phyloP scores from a whole-genome alignment of 164 flowering plant genomes.

The Chloranthus sessilifolius region DNA sequence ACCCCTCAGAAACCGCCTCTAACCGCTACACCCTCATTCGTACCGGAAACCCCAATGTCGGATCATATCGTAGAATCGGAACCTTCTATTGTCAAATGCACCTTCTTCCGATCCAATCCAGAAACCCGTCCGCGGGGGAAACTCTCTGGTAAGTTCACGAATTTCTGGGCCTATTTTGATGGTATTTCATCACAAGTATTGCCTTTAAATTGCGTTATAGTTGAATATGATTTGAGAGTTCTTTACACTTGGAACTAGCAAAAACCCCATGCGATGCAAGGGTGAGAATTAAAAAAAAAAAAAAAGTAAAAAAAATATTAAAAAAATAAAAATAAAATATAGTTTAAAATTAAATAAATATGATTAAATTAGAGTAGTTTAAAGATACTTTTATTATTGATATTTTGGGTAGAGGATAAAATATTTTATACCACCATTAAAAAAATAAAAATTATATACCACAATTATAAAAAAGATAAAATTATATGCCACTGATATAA shows the following conservation, averaged over 20 bases:
- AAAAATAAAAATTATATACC: too few relatives aligned
- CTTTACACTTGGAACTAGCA: neutral
- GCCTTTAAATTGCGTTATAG: neutral
- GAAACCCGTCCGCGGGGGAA: neutral
- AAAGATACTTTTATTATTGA: too few relatives aligned
- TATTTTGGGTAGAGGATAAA: too few relatives aligned
- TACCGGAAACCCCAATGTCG: conserved; percentile 35
- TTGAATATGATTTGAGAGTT: conserved; percentile 1
- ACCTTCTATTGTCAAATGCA: conserved; percentile 33
- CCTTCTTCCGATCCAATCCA: conserved; percentile 1
- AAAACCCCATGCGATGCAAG: too few relatives aligned
- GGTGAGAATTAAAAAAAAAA: too few relatives aligned
- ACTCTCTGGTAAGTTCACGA: neutral
- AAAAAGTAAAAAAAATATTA: too few relatives aligned
- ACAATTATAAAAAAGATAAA: too few relatives aligned
- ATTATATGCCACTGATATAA: too few relatives aligned
- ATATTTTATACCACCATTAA: too few relatives aligned
- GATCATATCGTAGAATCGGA: conserved; percentile 17
- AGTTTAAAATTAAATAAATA: too few relatives aligned
- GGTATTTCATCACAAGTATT: conserved; percentile 18
- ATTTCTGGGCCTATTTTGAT: neutral
- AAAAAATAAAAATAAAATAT: too few relatives aligned
- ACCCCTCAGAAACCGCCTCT: conserved; percentile 22
- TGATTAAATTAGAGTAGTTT: too few relatives aligned
- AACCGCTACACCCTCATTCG: conserved; percentile 14